Base-by-base conservation (phyloP, 208 protist species). In the Trypanosoma congolense region DNA sequence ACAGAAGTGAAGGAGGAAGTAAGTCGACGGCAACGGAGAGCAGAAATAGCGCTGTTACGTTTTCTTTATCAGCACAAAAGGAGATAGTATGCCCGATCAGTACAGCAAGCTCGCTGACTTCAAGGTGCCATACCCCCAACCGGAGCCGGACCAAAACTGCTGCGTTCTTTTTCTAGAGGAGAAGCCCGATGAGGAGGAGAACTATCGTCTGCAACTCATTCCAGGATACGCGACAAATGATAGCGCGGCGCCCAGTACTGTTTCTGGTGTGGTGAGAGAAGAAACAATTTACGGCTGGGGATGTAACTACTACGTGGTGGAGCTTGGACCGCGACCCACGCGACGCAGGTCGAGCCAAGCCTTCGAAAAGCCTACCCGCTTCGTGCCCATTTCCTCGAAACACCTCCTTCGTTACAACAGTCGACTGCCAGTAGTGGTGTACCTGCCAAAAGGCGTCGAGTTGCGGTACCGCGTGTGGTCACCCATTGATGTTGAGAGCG, bases 141-240 rank as follows among this genome's bases (percentile, higher is more conserved):
- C 83, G 16, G 58, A 61, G 1, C 40, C 69, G 12, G 67, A 80
- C 18, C 79, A 90, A 64, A 73, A 72, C 55, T 75, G 78, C 57
- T 87, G 63, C 55, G 76, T 84, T 29, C 81, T 90, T 49, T 80
- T 80, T 56, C 78, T 87, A 44, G 74, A 86, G 14, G 50, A 58
- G 19, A 77, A 82, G 54, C 66, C 51, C 18, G 57, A 78, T 45
- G 71, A 84, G 31, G 36, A 55, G 36, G 47, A 63, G 14, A 50
- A 80, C 60, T 87, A 74, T 61, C 74, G 79, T 58, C 47, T 90
- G 50, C 54, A 87, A 67, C 63, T 87, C 21, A 81, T 87, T 31
- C 76, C 83, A 9, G 83, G 83, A 25, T 70, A 67, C 21, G 51
- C 75, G 22, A 51, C 70, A 55, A 55, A 53, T 16, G 61, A 46